Evolutionary conservation across 768 basidiomycete species (phyloP).

Genomic region (Pulveroboletus sp.): DNA sequence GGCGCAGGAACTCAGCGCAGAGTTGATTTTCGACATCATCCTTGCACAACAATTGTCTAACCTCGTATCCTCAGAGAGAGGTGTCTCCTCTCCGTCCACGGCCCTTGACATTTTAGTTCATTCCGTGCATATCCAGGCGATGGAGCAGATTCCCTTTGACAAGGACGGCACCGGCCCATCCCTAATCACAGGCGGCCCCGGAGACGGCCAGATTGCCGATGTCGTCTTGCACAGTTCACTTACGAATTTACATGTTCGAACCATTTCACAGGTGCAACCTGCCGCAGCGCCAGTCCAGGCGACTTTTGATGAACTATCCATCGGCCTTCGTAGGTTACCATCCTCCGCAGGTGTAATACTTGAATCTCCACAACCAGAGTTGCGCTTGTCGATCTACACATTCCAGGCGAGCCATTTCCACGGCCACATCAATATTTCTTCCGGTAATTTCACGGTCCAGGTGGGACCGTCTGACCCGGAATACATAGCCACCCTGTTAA

Average conservation of each 20-base stretch:
- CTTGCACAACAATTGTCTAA: constrained; percentile 37
- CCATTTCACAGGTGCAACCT: neutral
- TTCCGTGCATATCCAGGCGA: constrained; percentile 35
- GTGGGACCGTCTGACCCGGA: constrained; percentile 31
- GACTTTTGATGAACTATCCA: constrained; percentile 15
- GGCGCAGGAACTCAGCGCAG: constrained; percentile 34
- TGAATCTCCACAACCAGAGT: constrained; percentile 14
- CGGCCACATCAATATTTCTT: constrained; percentile 14
- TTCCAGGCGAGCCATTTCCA: constrained; percentile 16
- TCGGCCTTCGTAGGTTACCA: constrained; percentile 9
- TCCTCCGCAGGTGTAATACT: neutral
- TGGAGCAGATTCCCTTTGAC: constrained; percentile 41
- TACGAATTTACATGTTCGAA: constrained; percentile 14
- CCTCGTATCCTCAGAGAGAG: constrained; percentile 24
- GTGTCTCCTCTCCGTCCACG: constrained; percentile 13
- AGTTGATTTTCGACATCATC: constrained; percentile 38
- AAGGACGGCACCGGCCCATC: neutral
- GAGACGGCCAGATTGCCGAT: constrained; percentile 12
- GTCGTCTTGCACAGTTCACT: constrained; percentile 16
- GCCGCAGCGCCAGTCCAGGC: neutral
- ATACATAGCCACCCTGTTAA: constrained; percentile 16
- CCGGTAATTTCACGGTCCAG: constrained; percentile 20
- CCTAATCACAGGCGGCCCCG: neutral
- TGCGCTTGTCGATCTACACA: constrained; percentile 15
- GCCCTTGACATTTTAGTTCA: constrained; percentile 42